Conservation (phyloP, 202 grass and related monocot species). For the Cymbopogon flexuosus region DNA sequence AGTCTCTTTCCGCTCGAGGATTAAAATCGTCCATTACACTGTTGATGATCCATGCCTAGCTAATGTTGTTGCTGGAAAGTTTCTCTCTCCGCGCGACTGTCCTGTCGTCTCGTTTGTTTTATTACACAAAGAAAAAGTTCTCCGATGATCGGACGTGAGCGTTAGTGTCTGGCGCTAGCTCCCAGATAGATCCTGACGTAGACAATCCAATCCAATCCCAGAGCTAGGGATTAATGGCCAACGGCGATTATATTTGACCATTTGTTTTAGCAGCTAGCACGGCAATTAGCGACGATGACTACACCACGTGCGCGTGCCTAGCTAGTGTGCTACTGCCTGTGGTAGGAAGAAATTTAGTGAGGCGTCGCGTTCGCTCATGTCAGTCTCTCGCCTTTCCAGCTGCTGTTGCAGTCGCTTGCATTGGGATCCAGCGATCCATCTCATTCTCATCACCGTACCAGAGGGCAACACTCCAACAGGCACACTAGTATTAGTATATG, state of each 20-base stretch:
- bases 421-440: too few relatives aligned
- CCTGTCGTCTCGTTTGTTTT: not conserved
- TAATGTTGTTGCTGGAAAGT: not conserved
- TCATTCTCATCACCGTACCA: too few relatives aligned
- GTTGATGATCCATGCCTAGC: not conserved
- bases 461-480: too few relatives aligned
- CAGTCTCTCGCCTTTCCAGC: too few relatives aligned
- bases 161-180: not conserved
- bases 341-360: too few relatives aligned
- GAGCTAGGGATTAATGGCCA: not conserved
- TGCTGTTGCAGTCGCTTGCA: too few relatives aligned
- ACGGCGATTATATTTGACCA: not conserved
- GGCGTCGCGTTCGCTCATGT: too few relatives aligned
- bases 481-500: too few relatives aligned
- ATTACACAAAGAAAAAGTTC: not conserved
- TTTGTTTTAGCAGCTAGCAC: not conserved
- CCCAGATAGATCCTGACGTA: not conserved
- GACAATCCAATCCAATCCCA: not conserved
- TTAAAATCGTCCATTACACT: slow-evolving; percentile 23
- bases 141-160: not conserved
- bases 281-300: not conserved
- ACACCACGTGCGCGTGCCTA: not conserved
- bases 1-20: not conserved
- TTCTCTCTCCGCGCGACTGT: not conserved
- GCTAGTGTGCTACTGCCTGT: not conserved